These are phyloP conservation scores for Pseudogymnoascus sp. DNA, from an alignment of 2,329 filamentous ascomycete species.

Conservation along the genomic window DNA sequence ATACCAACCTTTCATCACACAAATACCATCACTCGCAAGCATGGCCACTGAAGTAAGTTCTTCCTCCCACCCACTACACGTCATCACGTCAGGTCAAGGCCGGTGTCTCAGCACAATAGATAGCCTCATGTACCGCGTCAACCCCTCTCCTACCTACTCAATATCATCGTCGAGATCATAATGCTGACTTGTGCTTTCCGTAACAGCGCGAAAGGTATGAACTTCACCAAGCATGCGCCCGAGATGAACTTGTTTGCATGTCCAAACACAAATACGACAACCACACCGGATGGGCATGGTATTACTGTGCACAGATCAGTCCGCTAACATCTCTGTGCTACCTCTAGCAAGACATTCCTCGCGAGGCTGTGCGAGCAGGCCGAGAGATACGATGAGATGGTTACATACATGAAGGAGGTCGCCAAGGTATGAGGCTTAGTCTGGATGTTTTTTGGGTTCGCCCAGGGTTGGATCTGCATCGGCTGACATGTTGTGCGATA, in stretches of 20 bases:
- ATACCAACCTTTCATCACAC: background rate
- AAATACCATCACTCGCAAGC: conserved; percentile 11
- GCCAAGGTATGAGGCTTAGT: conserved; percentile 60
- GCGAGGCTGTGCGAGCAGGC: conserved; percentile 99
- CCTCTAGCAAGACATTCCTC: conserved; percentile 92
- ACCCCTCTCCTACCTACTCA: background rate
- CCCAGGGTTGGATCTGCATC: conserved; percentile 7
- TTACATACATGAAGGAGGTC: conserved; percentile 99
- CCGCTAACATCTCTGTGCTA: background rate
- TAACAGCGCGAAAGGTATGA: conserved; percentile 30
- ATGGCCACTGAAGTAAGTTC: conserved; percentile 32
- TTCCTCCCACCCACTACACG: conserved; percentile 13
- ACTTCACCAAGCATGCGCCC: conserved; percentile 3
- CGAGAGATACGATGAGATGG: conserved; percentile 99
- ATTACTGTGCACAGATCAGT: background rate
- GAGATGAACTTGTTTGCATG: conserved; percentile 10
- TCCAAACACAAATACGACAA: conserved; percentile 18
- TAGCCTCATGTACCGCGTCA: conserved; percentile 23
- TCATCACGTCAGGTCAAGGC: conserved; percentile 5
- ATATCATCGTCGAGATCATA: background rate
- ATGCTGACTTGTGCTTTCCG: conserved; percentile 20
- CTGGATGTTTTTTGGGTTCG: background rate
- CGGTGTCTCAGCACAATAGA: conserved; percentile 5
- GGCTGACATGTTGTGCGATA: conserved; percentile 12
- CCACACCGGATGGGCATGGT: background rate